Evolutionary conservation across 768 basidiomycete species (phyloP).

Genomic region (Pulveroboletus sp.): DNA sequence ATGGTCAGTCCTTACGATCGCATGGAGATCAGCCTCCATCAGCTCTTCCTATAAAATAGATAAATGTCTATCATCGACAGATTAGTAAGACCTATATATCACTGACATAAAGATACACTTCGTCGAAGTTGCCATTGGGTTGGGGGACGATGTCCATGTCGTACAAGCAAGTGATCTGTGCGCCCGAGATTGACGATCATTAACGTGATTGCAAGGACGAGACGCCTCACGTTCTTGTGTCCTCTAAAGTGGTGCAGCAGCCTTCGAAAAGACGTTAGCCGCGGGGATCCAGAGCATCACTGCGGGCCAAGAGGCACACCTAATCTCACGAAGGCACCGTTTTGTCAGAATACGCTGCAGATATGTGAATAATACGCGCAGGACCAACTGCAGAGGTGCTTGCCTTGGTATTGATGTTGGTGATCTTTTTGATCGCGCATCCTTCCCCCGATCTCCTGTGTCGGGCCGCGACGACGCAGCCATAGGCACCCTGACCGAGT

Average conservation of each 20-base stretch:
- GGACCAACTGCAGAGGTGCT: constrained; percentile 9
- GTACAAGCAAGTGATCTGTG: constrained; percentile 90
- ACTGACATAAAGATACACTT: constrained; percentile 89
- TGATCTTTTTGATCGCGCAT: constrained; percentile 95
- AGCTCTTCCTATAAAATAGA: constrained; percentile 75
- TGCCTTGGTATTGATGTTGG: constrained; percentile 88
- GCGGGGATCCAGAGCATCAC: neutral
- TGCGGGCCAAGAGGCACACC: constrained; percentile 40
- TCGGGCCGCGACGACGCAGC: constrained; percentile 83
- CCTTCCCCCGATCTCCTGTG: constrained; percentile 82
- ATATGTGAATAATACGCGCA: constrained; percentile 13
- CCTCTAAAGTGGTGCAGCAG: constrained; percentile 96
- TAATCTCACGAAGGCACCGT: constrained; percentile 92
- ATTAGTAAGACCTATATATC: neutral
- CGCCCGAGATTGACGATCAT: constrained; percentile 2
- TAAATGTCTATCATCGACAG: neutral
- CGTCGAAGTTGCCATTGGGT: constrained; percentile 87
- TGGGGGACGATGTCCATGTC: constrained; percentile 99
- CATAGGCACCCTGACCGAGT: constrained; percentile 93
- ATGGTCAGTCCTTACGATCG: constrained; percentile 62
- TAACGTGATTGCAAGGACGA: constrained; percentile 1
- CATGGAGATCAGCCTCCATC: constrained; percentile 99
- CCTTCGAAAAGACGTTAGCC: constrained; percentile 38
- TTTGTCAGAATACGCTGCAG: constrained; percentile 89
- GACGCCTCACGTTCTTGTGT: constrained; percentile 85